Evolutionary conservation across 768 basidiomycete genomes (phyloP).

Genomic region (Kwoniella dejecticola): DNA sequence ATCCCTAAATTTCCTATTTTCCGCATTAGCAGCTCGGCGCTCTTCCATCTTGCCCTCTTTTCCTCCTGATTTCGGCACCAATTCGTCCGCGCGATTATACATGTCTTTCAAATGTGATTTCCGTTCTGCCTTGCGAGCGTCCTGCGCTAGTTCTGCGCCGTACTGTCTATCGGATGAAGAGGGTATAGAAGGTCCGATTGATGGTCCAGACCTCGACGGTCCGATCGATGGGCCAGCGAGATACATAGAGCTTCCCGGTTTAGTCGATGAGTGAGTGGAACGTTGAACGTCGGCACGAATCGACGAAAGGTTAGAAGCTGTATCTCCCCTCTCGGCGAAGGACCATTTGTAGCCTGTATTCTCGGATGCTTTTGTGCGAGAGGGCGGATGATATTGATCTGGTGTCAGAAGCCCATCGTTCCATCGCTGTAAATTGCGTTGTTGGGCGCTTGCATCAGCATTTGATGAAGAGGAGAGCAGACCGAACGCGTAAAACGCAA

Average conservation of each 20-base stretch:
- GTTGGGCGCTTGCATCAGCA: neutral
- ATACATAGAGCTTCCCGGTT: constrained; percentile 12
- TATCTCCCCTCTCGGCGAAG: constrained; percentile 69
- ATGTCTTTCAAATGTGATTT: constrained; percentile 70
- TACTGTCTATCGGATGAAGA: constrained; percentile 60
- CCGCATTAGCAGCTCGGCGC: constrained; percentile 72
- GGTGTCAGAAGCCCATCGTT: constrained; percentile 45
- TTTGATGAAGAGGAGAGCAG: neutral
- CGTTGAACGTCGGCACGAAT: constrained; percentile 65
- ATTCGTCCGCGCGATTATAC: constrained; percentile 72
- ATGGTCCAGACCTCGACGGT: constrained; percentile 8
- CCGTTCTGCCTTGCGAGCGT: constrained; percentile 62
- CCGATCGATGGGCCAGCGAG: too few species aligned
- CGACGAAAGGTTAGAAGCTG: constrained; percentile 62
- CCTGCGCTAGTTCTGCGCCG: constrained; percentile 66
- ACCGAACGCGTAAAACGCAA: too few species aligned
- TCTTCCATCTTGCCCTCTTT: constrained; percentile 85
- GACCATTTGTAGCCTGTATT: constrained; percentile 87
- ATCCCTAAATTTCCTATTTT: constrained; percentile 65
- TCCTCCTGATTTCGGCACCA: constrained; percentile 78
- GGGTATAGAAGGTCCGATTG: constrained; percentile 27
- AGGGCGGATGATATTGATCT: constrained; percentile 41
- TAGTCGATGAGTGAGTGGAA: constrained; percentile 56
- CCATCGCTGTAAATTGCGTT: constrained; percentile 60
- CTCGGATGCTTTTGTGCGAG: constrained; percentile 63